These are phyloP conservation scores for Heterobasidion annosum DNA, from an alignment of 1,284 basidiomycete genomes.

Conservation along the genomic window DNA sequence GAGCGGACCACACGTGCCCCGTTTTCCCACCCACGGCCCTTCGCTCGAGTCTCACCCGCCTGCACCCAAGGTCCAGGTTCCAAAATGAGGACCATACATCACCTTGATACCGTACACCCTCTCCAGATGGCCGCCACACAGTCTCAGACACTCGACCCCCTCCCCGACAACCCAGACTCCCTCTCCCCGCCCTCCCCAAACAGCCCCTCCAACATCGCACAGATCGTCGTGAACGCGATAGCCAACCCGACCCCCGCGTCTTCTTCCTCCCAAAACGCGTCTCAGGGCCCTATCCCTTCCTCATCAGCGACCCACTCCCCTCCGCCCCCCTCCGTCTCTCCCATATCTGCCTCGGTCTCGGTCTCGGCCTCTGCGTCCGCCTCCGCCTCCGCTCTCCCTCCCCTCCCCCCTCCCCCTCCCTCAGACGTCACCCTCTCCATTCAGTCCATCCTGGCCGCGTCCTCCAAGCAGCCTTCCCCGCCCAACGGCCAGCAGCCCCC, in stretches of 20 bases:
- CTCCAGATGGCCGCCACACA: slow-evolving; percentile 30
- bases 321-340: slow-evolving; percentile 8
- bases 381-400: slow-evolving; percentile 4
- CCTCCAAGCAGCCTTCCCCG: slow-evolving; percentile 20
- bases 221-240: slow-evolving; percentile 30
- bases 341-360: background rate
- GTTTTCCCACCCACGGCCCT: slow-evolving; percentile 28
- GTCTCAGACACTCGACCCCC: slow-evolving; percentile 19
- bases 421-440: slow-evolving; percentile 47
- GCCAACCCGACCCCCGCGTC: slow-evolving; percentile 18
- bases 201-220: slow-evolving; percentile 19
- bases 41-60: slow-evolving; percentile 20
- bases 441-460: slow-evolving; percentile 51
- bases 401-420: slow-evolving; percentile 14
- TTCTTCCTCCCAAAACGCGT: slow-evolving; percentile 24
- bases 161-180: slow-evolving; percentile 25
- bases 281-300: slow-evolving; percentile 19
- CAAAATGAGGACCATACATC: slow-evolving; percentile 14
- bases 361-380: slow-evolving; percentile 1
- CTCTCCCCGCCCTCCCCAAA: slow-evolving; percentile 29
- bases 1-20: slow-evolving; percentile 17
- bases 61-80: slow-evolving; percentile 10
- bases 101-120: slow-evolving; percentile 23
- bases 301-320: slow-evolving; percentile 14
- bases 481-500: slow-evolving; percentile 29